phyloP scores from a whole-genome alignment of 2,329 filamentous ascomycete species.

The Trichophyton mentagrophytes region DNA sequence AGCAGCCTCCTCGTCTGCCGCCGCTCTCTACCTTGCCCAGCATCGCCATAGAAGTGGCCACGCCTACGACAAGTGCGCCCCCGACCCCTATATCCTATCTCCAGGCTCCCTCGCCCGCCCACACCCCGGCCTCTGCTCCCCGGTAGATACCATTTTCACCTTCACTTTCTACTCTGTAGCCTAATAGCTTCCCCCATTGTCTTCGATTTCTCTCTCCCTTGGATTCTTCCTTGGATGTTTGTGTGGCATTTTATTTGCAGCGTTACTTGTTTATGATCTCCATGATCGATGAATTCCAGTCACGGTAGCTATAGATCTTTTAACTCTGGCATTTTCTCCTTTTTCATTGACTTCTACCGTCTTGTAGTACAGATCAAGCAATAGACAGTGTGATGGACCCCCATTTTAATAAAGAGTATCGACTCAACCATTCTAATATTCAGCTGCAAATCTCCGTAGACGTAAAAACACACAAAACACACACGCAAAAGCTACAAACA shows the following conservation, averaged over 20 bases:
- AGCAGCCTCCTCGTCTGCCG: conserved; percentile 6
- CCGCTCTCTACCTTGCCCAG: conserved; percentile 14
- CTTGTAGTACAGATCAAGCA: too few relatives aligned
- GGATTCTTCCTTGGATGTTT: background rate
- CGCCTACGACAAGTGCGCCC: conserved; percentile 13
- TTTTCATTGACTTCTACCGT: background rate
- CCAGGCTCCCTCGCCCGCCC: background rate
- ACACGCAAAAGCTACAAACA: background rate
- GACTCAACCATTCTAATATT: background rate
- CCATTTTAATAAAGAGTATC: background rate
- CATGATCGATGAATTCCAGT: background rate
- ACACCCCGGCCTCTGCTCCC: background rate
- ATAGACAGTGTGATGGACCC: too few relatives aligned
- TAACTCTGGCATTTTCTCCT: background rate
- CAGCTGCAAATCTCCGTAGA: background rate
- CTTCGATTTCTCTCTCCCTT: background rate
- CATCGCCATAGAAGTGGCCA: conserved; percentile 18
- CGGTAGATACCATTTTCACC: background rate
- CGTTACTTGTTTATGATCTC: background rate
- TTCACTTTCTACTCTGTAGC: background rate
- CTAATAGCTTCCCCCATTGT: background rate
- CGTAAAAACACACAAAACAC: background rate
- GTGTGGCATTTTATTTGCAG: background rate
- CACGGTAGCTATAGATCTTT: background rate
- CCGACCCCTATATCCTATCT: conserved; percentile 13